phyloP scores from a whole-genome alignment of 257 asterid genomes.

The Primulina eburnea region DNA sequence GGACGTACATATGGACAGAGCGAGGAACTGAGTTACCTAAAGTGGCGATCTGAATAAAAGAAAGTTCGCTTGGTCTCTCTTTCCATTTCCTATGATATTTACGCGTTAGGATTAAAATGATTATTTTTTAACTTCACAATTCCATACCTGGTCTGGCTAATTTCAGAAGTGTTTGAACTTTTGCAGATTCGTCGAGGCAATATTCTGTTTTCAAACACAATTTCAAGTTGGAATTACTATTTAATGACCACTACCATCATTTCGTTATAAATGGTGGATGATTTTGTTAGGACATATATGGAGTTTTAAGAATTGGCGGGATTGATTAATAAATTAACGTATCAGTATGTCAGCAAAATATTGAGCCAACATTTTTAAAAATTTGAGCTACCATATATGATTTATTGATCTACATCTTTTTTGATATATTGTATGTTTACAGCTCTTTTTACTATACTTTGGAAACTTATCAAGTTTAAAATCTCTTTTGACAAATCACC shows the following conservation, averaged over 20 bases:
- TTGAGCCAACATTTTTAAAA: conserved; percentile 6
- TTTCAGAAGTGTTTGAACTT: too few species aligned
- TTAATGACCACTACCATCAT: background rate
- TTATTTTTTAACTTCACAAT: too few species aligned
- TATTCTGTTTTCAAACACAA: background rate
- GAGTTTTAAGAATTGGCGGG: conserved; percentile 5
- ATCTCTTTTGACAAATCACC: conserved; percentile 13
- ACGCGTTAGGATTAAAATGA: background rate
- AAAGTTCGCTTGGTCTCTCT: too few species aligned
- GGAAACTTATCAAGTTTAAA: conserved; percentile 7
- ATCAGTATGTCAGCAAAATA: conserved; percentile 5
- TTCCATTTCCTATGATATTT: background rate
- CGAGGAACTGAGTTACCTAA: too few species aligned
- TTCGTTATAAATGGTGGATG: background rate
- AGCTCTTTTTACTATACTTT: conserved; percentile 1
- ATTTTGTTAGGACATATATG: background rate
- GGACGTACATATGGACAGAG: too few species aligned
- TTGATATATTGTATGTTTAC: background rate
- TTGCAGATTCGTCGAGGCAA: background rate
- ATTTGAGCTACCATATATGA: background rate
- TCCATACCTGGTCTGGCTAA: too few species aligned
- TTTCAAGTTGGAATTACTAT: background rate
- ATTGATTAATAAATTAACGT: conserved; percentile 3
- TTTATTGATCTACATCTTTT: background rate
- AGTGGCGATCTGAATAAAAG: too few species aligned